Conservation (phyloP, 768 basidiomycete genomes). For the Sutorius australiensis region DNA sequence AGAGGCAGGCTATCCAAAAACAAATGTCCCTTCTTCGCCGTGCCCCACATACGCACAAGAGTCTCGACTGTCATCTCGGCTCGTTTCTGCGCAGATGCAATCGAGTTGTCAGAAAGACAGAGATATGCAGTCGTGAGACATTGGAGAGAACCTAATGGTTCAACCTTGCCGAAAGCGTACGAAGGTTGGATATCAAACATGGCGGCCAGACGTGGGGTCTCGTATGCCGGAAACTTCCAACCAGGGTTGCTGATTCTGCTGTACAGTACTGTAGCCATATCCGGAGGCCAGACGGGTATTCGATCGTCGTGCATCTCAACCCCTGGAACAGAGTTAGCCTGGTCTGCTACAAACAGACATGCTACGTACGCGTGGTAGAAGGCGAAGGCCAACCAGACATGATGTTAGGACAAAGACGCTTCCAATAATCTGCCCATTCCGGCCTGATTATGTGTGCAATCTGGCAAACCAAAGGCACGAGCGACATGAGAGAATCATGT, state of each 20-base stretch:
- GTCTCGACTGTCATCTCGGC: conserved; percentile 61
- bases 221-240: conserved; percentile 52
- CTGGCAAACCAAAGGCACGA: conserved; percentile 62
- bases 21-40: conserved; percentile 40
- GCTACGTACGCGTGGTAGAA: conserved; percentile 27
- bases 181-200: conserved; percentile 51
- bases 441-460: conserved; percentile 62
- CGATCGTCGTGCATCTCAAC: conserved; percentile 58
- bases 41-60: conserved; percentile 43
- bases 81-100: conserved; percentile 53
- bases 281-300: conserved; percentile 74
- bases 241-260: conserved; percentile 60
- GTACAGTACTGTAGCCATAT: conserved; percentile 64
- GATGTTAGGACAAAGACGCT: conserved; percentile 66
- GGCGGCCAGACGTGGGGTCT: conserved; percentile 43
- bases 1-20: conserved; percentile 59
- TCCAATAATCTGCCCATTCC: conserved; percentile 95
- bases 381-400: conserved; percentile 58
- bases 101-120: conserved; percentile 52
- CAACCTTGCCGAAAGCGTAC: conserved; percentile 58
- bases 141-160: conserved; percentile 53
- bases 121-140: conserved; percentile 56
- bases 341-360: background rate
- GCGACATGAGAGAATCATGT: conserved; percentile 50
- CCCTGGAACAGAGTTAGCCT: conserved; percentile 30